These are phyloP conservation scores for Tylopilus intermedius DNA, from an alignment of 768 basidiomycete species.

Conservation along the genomic window DNA sequence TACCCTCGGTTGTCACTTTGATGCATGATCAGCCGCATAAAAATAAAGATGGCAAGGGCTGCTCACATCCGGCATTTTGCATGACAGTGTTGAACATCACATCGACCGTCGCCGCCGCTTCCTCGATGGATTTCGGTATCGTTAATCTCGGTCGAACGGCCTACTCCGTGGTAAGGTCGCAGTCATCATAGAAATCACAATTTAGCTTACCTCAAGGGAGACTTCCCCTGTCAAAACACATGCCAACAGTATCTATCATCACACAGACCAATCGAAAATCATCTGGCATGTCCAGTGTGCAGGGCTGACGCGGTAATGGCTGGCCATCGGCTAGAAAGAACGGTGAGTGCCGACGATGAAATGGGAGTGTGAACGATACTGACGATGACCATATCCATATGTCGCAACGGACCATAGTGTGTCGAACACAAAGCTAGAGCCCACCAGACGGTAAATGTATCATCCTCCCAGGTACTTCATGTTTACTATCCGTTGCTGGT, in stretches of 20 bases:
- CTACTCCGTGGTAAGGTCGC: constrained; percentile 34
- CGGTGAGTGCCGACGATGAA: constrained; percentile 10
- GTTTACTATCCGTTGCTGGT: constrained; percentile 87
- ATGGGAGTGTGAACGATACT: constrained; percentile 31
- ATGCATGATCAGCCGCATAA: constrained; percentile 13
- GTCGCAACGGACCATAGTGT: constrained; percentile 91
- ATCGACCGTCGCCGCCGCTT: constrained; percentile 85
- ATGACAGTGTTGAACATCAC: constrained; percentile 74
- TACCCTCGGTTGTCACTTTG: constrained; percentile 33
- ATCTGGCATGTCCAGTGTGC: constrained; percentile 83
- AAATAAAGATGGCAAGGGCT: background rate
- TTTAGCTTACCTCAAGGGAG: constrained; percentile 74
- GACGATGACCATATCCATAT: constrained; percentile 78
- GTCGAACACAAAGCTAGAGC: constrained; percentile 88
- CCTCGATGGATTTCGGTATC: constrained; percentile 69
- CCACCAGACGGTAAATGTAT: constrained; percentile 91
- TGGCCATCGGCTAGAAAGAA: constrained; percentile 71
- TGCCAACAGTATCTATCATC: constrained; percentile 90
- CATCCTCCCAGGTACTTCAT: constrained; percentile 95
- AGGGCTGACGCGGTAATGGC: constrained; percentile 71
- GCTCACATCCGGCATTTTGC: constrained; percentile 55
- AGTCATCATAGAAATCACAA: background rate
- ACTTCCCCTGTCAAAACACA: constrained; percentile 94
- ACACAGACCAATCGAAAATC: constrained; percentile 92
- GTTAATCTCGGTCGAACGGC: constrained; percentile 80